Evolutionary conservation across 768 basidiomycete species (phyloP), one percentile per base, ranked within the genome.

Genomic region (Calocybe gangraenosa): DNA sequence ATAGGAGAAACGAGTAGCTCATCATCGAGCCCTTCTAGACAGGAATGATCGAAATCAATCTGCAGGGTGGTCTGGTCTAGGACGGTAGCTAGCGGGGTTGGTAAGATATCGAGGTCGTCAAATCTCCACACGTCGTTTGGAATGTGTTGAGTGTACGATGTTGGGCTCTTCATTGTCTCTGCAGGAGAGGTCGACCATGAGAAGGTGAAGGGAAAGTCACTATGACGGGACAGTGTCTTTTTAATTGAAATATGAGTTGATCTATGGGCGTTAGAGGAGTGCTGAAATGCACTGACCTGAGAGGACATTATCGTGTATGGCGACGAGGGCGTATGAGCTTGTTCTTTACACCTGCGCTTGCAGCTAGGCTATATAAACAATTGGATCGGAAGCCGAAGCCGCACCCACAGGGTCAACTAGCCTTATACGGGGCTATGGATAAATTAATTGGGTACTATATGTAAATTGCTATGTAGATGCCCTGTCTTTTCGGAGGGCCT

Each of bases 11-110:
- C 61, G 7, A 70, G 54, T 17, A 71, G 60, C 14, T 58, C 51
- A 41, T 66, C 62, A 33, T 70, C 70, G 10, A 73, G 60, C 7
- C 70, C 70, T 18, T 66, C 59, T 20, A 73, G 52, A 49, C 66
- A 67, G 38, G 64, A 61, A 25, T 55, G 28, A 55, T 73, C 65
- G 43, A 71, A 68, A 8, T 61, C 67, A 38, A 67, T 53, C 10
- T 64, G 61, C 21, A 68, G 56, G 1, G 65, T 65, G 14, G 67
- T 69, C 18, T 59, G 65, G 42, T 71, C 68, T 37, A 73, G 53
- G 34, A 68, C 23, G 28, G 52, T 32, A 33, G 40, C 20, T 13
- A 53, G 39, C 15, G 32, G 47, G 17, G 52, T 51, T 1, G 42
- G 50, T n/a, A 54, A 33, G 11, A 38, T 51, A 34, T 48, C 48